Base-by-base conservation (phyloP, 1,284 basidiomycete species). In the Cryptococcus floricola region DNA sequence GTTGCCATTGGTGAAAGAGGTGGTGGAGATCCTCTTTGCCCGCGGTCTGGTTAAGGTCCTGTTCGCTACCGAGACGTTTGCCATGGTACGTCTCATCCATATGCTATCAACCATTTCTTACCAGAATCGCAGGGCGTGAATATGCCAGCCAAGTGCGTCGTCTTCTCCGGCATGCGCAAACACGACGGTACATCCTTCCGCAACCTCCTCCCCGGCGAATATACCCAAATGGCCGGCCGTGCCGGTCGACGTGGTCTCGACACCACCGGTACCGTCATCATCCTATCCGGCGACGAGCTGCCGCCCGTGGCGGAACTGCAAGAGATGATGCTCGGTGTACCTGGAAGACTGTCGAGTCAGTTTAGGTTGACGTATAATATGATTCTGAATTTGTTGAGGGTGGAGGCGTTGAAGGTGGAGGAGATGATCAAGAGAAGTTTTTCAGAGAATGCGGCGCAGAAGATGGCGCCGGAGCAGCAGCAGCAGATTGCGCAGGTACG, bases 381-480 rank as follows among this genome's bases (percentile, higher is more conserved):
- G 96, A 98, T 99, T 59, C 80, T 99, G 58, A 99, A 99, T 72
- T 78, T 99, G 43, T 82, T 99, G 16, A 87, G 96, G 31, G 95
- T 98, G 8, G 96, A 99, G 72, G 93, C 96, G 2, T 81, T 99
- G 38, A 84, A 87, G 61, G 96, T 99, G 8, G 96, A 99, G 71
- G 96, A 98, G 75, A 98, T 99, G 96, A 98, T 99, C 76, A 98
- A 98, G 77, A 84, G 96, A 39, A 94, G 91, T 71, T 98, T 99
- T 77, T 98, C 95, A 4, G 96, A 99, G 79, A 98, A 98, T 69
- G 87, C 93, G 0, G 88, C 94, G 0, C 96, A 99, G 70, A 83
- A 87, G 52, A 80, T 98, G 53, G 80, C 97, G 19, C 96, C 96
- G 1, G 91, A 97, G 55, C 91, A 98, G 63, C 91, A 98, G 76